Base-by-base conservation (phyloP, 306 rosid genomes). In the Ammopiptanthus mongolicus region DNA sequence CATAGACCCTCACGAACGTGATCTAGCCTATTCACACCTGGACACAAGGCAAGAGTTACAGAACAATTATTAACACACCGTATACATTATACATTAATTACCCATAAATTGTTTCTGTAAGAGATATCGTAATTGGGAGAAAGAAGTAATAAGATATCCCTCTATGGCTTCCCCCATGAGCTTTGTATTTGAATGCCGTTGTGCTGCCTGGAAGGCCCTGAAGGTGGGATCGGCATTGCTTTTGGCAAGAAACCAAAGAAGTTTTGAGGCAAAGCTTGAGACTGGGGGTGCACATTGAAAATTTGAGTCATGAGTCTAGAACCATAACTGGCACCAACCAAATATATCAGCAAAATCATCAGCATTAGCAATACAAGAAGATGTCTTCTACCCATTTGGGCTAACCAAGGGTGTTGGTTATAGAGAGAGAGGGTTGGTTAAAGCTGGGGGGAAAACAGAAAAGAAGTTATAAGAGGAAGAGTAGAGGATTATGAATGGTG, bases 181-280 rank as follows among this genome's bases (percentile, higher is more conserved):
- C 84, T 81, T 59, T 82, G 81, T 68, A 88, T 72, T 9, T 88
- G 86, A 70, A 91, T 52, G 75, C 62, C 80, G 57, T 94, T 91
- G 88, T 91, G 96, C 80, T 84, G 34, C 78, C 77, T 90, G 9
- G 98, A 94, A 72, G 98, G 98, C 2, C 89, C 96, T n/a, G 98
- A 94, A 57, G 95, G 89, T 53, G 97, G 93, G 65, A 84, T 71
- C 36, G 91, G 88, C 51, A 44, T 55, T 17, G 84, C 95, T 76
- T 87, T 94, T 2, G 97, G 98, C 66, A 87, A 63, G 71, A 69
- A 94, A 5, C 88, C 91, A 42, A 55, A 65, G 84, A 91, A 74
- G 25, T 58, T 80, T 6, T 42, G 83, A 22, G 72, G 18, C 7
- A 67, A 59, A 23, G 14, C 81, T 53, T 78, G 63, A 51, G 91